Evolutionary conservation across 2,329 filamentous ascomycete species (phyloP).

Genomic region (Scedosporium minutisporum): DNA sequence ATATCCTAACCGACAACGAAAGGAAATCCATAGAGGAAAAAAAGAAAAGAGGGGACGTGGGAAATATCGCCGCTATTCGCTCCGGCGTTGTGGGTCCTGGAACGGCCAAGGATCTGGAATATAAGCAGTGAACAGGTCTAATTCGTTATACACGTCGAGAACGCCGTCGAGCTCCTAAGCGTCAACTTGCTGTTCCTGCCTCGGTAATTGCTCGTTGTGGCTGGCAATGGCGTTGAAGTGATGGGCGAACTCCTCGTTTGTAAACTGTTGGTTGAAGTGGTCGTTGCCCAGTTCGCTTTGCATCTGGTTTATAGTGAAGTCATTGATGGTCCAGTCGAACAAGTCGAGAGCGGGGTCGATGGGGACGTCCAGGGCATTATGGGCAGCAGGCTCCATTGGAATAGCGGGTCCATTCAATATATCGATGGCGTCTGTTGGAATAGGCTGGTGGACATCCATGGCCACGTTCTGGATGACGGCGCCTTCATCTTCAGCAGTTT

Average conservation of each 20-base stretch:
- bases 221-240: neutral
- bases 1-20: no score
- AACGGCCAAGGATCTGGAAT: neutral
- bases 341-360: slow-evolving; percentile 22
- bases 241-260: neutral
- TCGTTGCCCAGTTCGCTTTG: neutral
- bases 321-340: neutral
- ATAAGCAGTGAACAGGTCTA: neutral
- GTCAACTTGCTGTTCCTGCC: neutral
- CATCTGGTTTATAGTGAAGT: neutral
- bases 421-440: no score
- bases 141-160: neutral
- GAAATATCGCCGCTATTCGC: no score
- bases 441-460: no score
- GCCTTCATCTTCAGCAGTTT: neutral
- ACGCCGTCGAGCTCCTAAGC: neutral
- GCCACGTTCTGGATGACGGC: neutral
- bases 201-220: neutral
- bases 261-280: neutral
- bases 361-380: slow-evolving; percentile 11
- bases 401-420: neutral
- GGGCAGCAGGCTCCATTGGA: slow-evolving; percentile 4
- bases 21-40: no score
- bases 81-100: no score
- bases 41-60: neutral